Conservation (phyloP, 495 filamentous ascomycete species). For the Tuber brumale region DNA sequence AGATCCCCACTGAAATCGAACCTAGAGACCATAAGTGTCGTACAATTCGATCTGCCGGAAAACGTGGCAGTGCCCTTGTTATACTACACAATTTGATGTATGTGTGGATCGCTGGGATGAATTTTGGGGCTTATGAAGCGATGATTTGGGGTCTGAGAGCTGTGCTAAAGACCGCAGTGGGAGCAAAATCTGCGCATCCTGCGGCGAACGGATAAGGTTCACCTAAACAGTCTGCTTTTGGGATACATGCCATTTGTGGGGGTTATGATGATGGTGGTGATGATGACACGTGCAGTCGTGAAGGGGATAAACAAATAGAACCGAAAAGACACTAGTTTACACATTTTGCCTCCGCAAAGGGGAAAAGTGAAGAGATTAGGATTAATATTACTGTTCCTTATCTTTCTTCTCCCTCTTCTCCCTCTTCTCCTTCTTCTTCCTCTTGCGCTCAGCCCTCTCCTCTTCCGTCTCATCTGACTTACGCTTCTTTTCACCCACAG, state of each 20-base stretch:
- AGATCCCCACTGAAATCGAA: neutral
- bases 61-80: neutral
- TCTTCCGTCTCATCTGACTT: constrained; percentile 79
- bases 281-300: neutral
- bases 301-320: constrained; percentile 1
- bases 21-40: neutral
- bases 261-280: neutral
- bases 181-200: neutral
- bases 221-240: neutral
- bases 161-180: neutral
- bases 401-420: constrained; percentile 52
- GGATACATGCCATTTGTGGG: neutral
- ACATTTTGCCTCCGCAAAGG: constrained; percentile 10
- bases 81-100: neutral
- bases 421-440: constrained; percentile 67
- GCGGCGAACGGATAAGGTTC: neutral
- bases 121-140: neutral
- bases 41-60: neutral
- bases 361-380: neutral
- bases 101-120: neutral
- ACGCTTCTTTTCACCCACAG: constrained; percentile 56
- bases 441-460: constrained; percentile 64
- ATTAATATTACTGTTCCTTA: constrained; percentile 37
- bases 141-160: neutral
- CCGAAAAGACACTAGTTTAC: constrained; percentile 29